phyloP scores from a whole-genome alignment of 2,329 filamentous ascomycete genomes.

The Trichoderma koningiopsis region DNA sequence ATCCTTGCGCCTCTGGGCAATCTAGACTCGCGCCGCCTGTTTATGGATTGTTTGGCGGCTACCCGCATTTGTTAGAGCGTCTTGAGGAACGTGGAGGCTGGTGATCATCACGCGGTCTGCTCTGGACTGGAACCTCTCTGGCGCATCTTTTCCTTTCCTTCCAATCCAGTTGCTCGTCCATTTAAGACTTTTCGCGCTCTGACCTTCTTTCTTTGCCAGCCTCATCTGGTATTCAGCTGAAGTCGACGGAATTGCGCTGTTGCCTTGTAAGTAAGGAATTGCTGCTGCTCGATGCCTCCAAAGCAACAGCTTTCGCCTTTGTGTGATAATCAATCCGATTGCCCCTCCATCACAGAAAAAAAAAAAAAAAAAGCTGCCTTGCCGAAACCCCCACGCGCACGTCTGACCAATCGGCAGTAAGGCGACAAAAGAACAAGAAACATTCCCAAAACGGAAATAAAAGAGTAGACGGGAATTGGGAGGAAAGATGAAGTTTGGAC shows the following conservation, averaged over 20 bases:
- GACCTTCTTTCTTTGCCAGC: not conserved
- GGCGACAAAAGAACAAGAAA: not conserved
- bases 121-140: conserved; percentile 3
- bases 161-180: not conserved
- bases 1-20: not conserved
- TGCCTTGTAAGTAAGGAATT: conserved; percentile 3
- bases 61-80: conserved; percentile 23
- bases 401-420: conserved; percentile 18
- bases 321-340: not conserved
- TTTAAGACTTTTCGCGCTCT: not conserved
- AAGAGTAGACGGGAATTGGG: not conserved
- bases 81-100: conserved; percentile 21
- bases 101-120: conserved; percentile 29
- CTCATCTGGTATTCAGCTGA: not conserved
- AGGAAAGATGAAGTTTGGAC: conserved; percentile 61
- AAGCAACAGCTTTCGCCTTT: not conserved
- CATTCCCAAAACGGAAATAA: conserved; percentile 1
- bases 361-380: conserved; percentile 2
- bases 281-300: not conserved
- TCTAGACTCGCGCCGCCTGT: conserved; percentile 16
- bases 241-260: not conserved
- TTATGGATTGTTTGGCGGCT: conserved; percentile 27
- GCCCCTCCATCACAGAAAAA: conserved; percentile 4
- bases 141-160: not conserved
- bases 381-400: conserved; percentile 12